Evolutionary conservation across 768 basidiomycete species (phyloP), one percentile per base, ranked within the genome.

Genomic region (Boletus speciosus): DNA sequence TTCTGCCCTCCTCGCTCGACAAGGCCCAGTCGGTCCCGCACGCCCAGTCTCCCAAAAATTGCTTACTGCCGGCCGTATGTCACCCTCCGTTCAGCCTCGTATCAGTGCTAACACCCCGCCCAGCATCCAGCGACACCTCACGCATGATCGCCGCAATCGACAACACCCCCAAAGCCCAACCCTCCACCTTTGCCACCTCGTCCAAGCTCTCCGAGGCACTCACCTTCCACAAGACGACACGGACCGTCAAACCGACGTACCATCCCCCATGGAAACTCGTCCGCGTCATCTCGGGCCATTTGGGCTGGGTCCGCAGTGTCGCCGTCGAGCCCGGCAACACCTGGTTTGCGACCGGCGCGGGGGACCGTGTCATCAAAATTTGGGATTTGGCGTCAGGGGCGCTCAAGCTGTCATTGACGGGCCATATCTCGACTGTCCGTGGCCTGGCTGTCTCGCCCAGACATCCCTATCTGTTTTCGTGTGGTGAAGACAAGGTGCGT

Each of bases 321-420:
- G 93, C 97, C 3, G 93, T 99, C 36, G 97, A 98, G 71, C 96
- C 96, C 10, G 97, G 94, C 10, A 99, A 99, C 75, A 74, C 95
- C 67, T 99, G 97, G 97, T 98, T 99, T 60, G 97, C 91, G 2
- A 94, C 94, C 0, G 97, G 97, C 55, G 97, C 97, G 0, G 97
- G 97, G 4, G 97, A 98, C 72, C 83, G 97, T 23, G 95, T 99
- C 34, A 90, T 99, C 68, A 98, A 99, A 76, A 93, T 99, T 10
- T 98, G 97, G 97, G 95, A 99, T 69, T 68, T 99, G 61, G 97
- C 97, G 9, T 90, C 87, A 3, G 97, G 97, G n/a, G 95, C 98
- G 72, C 77, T 98, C 64, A 97, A 93, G 70, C 74, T 99, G n/a
- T 93, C 90, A 21, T 73, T 99, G 60, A 99, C 97, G 14, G 97